phyloP scores from a whole-genome alignment of 2,329 filamentous ascomycete genomes.

The Aspergillus ruber region DNA sequence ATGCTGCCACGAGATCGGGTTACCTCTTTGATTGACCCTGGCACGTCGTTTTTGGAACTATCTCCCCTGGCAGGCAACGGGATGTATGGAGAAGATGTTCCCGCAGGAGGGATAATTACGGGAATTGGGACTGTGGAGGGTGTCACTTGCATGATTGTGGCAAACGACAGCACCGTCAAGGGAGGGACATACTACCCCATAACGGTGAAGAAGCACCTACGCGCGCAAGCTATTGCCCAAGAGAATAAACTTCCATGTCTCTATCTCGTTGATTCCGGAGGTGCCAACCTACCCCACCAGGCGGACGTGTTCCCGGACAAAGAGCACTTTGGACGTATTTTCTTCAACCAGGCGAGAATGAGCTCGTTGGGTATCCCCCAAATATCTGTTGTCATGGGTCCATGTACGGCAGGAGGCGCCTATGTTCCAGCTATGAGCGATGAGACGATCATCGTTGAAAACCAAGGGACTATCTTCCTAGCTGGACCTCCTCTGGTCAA shows the following conservation, averaged over 20 bases:
- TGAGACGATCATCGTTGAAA: conserved; percentile 91
- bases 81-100: conserved; percentile 83
- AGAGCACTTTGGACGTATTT: conserved; percentile 94
- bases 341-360: conserved; percentile 97
- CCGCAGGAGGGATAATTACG: conserved; percentile 85
- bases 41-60: conserved; percentile 87
- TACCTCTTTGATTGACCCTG: conserved; percentile 78
- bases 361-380: conserved; percentile 82
- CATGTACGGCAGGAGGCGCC: conserved; percentile 90
- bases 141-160: conserved; percentile 85
- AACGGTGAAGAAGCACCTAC: conserved; percentile 93
- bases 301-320: conserved; percentile 92
- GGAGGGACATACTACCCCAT: conserved; percentile 96
- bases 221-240: conserved; percentile 82
- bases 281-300: conserved; percentile 90
- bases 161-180: conserved; percentile 95
- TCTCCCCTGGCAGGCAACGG: conserved; percentile 83
- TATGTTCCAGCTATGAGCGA: conserved; percentile 98
- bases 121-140: conserved; percentile 86
- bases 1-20: conserved; percentile 91
- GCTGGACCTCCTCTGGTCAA: conserved; percentile 92
- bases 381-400: conserved; percentile 92
- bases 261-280: conserved; percentile 93
- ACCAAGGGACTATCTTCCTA: conserved; percentile 96
- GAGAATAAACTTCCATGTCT: conserved; percentile 82